Base-by-base conservation (phyloP, 371 early-diverging fungal genomes). In the Mucor circinelloides region DNA sequence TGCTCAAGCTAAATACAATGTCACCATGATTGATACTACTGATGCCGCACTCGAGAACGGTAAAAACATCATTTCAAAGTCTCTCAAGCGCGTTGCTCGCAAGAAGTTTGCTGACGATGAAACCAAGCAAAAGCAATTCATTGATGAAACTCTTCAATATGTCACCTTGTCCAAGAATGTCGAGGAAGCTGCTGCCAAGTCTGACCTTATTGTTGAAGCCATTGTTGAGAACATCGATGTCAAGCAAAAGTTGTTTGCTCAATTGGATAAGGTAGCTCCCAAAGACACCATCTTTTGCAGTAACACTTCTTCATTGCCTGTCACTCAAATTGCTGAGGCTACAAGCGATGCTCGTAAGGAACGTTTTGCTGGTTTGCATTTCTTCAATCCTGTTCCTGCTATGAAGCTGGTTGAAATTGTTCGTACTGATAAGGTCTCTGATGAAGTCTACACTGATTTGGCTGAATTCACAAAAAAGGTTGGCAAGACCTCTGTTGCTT, bases 401-500 rank as follows among this genome's bases (percentile, higher is more conserved):
- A 97, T 98, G 99, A 96, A 97, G 81, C 84, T 98, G 23, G 97
- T 97, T 15, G 99, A 98, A 80, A 89, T 98, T 28, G 90, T 97
- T 60, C 85, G 91, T 63, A 91, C 93, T 2, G 81, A 76, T 1
- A 75, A 87, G n/a, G 88, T 92, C 19, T 71, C 77, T 23, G 82
- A 89, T 48, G 79, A 83, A 8, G 89, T 87, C 0, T 90, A 89
- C 40, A 79, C 88, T 15, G 60, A 81, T 9, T 85, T 97, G 38
- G 61, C 85, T 48, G 86, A 79, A 15, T 90, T 95, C 72, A 78
- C 87, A 64, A 88, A 85, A 64, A 84, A 79, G 19, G 85, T 97
- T 66, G 90, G 90, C 52, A 98, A 98, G 81, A 84, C 91, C 5
- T 91, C 97, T 46, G 96, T 97, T 32, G 78, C 89, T 2, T 98